These are phyloP conservation scores for Aristolochia contorta DNA, from an alignment of 164 flowering plant species.

Conservation along the genomic window DNA sequence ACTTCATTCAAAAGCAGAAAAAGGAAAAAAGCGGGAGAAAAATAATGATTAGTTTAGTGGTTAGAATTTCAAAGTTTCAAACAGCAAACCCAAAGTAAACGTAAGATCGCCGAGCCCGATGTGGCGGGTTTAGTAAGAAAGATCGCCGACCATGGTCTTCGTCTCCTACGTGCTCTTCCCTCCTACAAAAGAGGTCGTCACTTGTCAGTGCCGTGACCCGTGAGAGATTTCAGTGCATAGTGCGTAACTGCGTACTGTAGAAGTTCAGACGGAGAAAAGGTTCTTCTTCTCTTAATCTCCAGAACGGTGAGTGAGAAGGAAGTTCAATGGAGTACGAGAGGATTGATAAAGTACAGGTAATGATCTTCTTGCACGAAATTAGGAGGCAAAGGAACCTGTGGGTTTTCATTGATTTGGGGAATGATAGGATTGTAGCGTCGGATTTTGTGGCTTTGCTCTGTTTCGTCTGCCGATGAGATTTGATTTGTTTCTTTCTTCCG, in stretches of 20 bases:
- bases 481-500: not conserved
- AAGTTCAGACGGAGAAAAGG: too few species aligned
- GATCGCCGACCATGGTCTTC: conserved; percentile 15
- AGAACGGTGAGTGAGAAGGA: conserved; percentile 13
- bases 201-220: too few species aligned
- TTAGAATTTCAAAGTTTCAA: not conserved
- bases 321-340: conserved; percentile 83
- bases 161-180: conserved; percentile 1
- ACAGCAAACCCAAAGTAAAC: not conserved
- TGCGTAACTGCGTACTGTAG: too few species aligned
- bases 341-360: conserved; percentile 78
- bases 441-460: not conserved
- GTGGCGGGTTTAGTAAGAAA: conserved; percentile 4
- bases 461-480: not conserved
- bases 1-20: too few species aligned
- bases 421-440: not conserved
- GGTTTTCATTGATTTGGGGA: not conserved
- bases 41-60: not conserved
- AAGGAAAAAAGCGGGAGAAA: too few species aligned
- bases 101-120: conserved; percentile 2
- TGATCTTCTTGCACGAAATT: not conserved
- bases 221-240: not conserved
- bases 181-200: not conserved
- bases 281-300: not conserved
- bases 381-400: not conserved